Evolutionary conservation across 805 yeast species (phyloP), one percentile per base, ranked within the genome.

Genomic region (Torulaspora franciscae): DNA sequence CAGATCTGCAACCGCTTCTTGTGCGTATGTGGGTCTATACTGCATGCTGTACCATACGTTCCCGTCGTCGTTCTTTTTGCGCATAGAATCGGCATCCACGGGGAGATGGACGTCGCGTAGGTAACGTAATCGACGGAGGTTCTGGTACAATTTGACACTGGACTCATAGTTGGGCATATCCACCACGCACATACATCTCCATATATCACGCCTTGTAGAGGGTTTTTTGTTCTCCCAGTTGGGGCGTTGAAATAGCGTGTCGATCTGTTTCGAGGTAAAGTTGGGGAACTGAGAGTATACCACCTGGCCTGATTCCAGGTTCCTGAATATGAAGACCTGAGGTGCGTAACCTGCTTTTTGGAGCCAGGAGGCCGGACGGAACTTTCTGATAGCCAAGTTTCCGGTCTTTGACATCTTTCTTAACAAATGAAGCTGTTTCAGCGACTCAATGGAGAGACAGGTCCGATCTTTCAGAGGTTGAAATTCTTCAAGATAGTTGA

Each of bases 211-310:
- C 68, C 98, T 80, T 55, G 80, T 72, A 30, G 78, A 70, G 3
- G 97, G 97, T 56, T 75, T 77, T 58, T 84, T 74, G 71, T 90
- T 88, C 61, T 86, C 84, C 95, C 95, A 86, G 71, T 88, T 86
- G 36, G 96, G 95, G 59, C 86, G 74, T 50, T 74, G 75, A 64
- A 85, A 87, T 34, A 53, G 47, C 50, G 69, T 73, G 48, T 80
- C 77, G 49, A 86, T 80, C 63, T 84, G 84, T 33, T 72, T 48
- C 28, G 54, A 58, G 1, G 61, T 46, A 35, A 61, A 73, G 47
- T 72, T 73, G 32, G 96, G 93, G 9, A 85, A 76, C 67, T 90
- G 96, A 5, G 96, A 81, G 64, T 88, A 90, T 8, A 87, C 66
- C 14, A 89, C 95, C 70, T 90, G 96, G 4, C 96, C 97, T 32